Evolutionary conservation across 2,329 filamentous ascomycete species (phyloP).

Genomic region (Sporothrix euskadiensis): DNA sequence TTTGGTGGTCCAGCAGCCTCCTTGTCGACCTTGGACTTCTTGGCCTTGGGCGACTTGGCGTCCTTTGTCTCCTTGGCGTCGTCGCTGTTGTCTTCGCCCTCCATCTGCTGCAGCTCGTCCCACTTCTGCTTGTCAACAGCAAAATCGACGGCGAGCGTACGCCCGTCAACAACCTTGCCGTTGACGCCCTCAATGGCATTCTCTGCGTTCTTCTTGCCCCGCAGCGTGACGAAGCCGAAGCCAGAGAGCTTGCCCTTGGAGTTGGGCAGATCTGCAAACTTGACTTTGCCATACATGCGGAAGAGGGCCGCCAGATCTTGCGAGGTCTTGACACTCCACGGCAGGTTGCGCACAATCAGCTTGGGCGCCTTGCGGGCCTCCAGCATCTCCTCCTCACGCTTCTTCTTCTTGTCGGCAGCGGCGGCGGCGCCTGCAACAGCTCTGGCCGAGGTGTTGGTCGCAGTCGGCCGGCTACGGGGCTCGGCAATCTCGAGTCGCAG

Average conservation of each 20-base stretch:
- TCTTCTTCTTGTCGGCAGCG: slow-evolving; percentile 49
- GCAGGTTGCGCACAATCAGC: slow-evolving; percentile 87
- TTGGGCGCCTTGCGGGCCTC: slow-evolving; percentile 66
- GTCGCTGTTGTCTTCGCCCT: slow-evolving; percentile 37
- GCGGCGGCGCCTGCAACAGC: slow-evolving; percentile 42
- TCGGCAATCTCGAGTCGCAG: slow-evolving; percentile 88
- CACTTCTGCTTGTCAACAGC: slow-evolving; percentile 89
- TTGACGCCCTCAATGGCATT: slow-evolving; percentile 83
- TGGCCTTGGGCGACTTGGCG: slow-evolving; percentile 35
- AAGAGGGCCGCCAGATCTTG: slow-evolving; percentile 81
- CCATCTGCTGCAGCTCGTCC: slow-evolving; percentile 61
- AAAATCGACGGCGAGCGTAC: slow-evolving; percentile 92
- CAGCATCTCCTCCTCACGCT: slow-evolving; percentile 61
- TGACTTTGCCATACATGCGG: slow-evolving; percentile 86
- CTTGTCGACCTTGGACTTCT: slow-evolving; percentile 36
- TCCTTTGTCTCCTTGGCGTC: slow-evolving; percentile 40
- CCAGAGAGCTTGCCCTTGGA: slow-evolving; percentile 74
- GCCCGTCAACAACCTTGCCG: slow-evolving; percentile 84
- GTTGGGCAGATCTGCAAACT: slow-evolving; percentile 80
- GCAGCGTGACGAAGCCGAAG: slow-evolving; percentile 89
- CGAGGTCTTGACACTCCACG: slow-evolving; percentile 89
- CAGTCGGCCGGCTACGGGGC: slow-evolving; percentile 68
- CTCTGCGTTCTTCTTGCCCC: slow-evolving; percentile 87
- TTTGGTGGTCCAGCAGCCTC: slow-evolving; percentile 39
- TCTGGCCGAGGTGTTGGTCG: slow-evolving; percentile 43